Base-by-base conservation (phyloP, 2,329 filamentous ascomycete genomes). In the Diaporthe citriasiana region DNA sequence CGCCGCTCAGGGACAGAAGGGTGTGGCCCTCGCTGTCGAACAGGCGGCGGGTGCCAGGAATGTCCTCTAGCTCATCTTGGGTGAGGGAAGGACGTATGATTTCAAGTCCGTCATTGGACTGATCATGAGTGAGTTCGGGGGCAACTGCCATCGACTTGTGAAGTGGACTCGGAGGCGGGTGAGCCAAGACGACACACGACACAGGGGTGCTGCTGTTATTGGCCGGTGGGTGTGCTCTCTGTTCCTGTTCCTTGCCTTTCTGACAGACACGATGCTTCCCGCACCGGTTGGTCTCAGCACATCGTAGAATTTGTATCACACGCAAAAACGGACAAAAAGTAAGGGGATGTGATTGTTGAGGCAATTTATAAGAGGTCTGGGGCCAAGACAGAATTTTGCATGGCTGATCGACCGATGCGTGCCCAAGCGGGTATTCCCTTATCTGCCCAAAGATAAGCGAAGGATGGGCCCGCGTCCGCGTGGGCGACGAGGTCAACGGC, bases 261-360 rank as follows among this genome's bases (percentile, higher is more conserved):
- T 30, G 47, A 30, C n/a, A 71, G 42, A 50, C 47, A 74, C 68
- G 72, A 75, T 75, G 74, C 72, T 74, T 75, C 74, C 72, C 72
- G 74, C 74, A 74, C 72, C 74, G 72, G 17, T 71, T 71, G 51
- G n/a, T 45, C 74, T 75, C 74, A 75, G 74, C 74, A 75, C 74
- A 75, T 75, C 60, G 59, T 75, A 74, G 55, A 40, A 33, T 56
- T n/a, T 55, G 13, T 35, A 56, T 35, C 19, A 47, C 33, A n/a
- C 51, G 22, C 47, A 70, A 42, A 22, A 51, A 50, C 13, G 51
- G 17, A 22, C 30, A 42, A 25, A 22, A 7, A 38, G 30, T 13
- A 55, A 13, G 27, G 59, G 12, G 40, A 70, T 38, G 65, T 25
- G 65, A 35, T 13, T n/a, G 25, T 47, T 53, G 70, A 63, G 50